Percentiles rank a stretch among this genome's conserved stretches.
Conservation (phyloP, 176 grass and related monocot genomes). For the Bolboschoenus planiculmis region DNA sequence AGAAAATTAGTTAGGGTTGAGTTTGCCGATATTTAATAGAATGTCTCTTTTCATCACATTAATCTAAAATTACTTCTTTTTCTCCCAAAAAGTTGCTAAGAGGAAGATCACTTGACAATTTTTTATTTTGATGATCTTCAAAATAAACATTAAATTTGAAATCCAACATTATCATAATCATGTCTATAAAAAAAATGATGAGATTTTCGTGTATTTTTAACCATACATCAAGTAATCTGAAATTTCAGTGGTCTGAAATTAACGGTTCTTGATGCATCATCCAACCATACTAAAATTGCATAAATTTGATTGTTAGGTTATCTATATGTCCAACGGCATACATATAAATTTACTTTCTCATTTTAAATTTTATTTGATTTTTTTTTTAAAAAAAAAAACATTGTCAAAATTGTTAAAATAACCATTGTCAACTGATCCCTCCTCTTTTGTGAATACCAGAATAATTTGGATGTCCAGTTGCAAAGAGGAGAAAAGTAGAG, state of each 20-base stretch:
- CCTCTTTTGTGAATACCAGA: neutral
- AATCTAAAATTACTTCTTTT: neutral
- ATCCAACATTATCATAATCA: no score
- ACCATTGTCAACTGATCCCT: neutral
- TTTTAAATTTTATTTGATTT: neutral
- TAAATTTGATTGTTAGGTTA: neutral
- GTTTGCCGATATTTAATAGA: neutral
- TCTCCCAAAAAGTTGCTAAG: no score
- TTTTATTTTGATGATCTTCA: no score
- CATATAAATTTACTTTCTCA: neutral
- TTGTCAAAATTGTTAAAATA: no score
- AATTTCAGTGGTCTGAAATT: neutral
- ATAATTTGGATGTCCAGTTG: neutral
- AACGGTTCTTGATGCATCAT: neutral
- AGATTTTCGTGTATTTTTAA: neutral
- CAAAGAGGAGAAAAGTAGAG: neutral
- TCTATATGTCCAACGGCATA: neutral
- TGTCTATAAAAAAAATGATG: neutral
- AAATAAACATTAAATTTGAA: no score
- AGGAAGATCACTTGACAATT: no score
- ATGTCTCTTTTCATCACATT: neutral
- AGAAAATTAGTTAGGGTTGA: neutral
- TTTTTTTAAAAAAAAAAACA: no score
- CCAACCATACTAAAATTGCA: neutral
- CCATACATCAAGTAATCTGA: neutral